Percentiles rank a stretch among this genome's conserved stretches.
phyloP scores from a whole-genome alignment of 2,329 filamentous ascomycete species.

The Lachnellula subtilissima region DNA sequence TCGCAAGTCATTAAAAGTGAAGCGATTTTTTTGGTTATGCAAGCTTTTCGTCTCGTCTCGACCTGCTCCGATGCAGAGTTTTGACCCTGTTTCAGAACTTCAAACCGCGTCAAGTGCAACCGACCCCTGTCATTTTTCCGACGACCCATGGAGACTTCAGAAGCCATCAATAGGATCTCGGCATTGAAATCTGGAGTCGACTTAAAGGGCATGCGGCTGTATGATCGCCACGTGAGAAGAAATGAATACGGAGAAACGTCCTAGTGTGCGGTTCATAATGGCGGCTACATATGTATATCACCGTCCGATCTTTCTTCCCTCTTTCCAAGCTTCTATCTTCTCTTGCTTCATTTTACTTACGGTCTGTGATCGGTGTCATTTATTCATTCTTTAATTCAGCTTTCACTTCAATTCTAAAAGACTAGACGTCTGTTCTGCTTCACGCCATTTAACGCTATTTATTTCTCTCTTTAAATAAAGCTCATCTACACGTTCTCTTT shows the following conservation, averaged over 20 bases:
- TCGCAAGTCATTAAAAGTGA: too few relatives aligned
- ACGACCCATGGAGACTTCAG: neutral
- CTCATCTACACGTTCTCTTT: neutral
- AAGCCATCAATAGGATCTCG: neutral
- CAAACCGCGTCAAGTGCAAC: neutral
- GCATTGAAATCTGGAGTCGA: neutral
- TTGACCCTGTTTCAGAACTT: neutral
- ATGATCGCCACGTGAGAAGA: conserved; percentile 3
- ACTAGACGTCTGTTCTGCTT: conserved; percentile 1
- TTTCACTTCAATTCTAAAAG: neutral
- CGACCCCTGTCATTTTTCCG: neutral
- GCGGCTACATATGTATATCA: neutral
- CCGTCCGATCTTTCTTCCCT: neutral
- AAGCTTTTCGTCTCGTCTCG: neutral
- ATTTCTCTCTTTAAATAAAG: neutral
- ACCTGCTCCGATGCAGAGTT: neutral
- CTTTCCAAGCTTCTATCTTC: neutral
- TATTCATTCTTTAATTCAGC: neutral
- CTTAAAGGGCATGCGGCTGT: neutral
- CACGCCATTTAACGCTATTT: neutral
- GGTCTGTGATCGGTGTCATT: conserved; percentile 9
- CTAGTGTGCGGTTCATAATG: neutral
- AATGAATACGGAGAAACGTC: neutral
- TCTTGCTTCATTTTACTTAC: neutral
- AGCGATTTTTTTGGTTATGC: too few relatives aligned